Evolutionary conservation across 441 rosid genomes (phyloP).

Genomic region (Croton laevigatus): DNA sequence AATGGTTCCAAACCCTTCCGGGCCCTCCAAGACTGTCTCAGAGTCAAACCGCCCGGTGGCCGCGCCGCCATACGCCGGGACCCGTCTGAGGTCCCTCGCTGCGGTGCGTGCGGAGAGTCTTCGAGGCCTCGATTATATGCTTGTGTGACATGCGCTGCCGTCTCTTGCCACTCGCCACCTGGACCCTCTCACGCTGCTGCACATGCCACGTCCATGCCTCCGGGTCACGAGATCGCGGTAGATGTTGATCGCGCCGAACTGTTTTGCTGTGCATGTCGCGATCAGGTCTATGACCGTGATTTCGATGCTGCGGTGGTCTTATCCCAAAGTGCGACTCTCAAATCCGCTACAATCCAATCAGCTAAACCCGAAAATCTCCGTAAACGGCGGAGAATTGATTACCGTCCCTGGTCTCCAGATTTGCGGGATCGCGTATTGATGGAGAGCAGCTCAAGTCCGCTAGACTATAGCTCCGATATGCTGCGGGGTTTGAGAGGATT

Average conservation of each 20-base stretch:
- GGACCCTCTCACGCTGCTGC: constrained; percentile 45
- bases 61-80: constrained; percentile 44
- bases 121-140: constrained; percentile 48
- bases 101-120: constrained; percentile 41
- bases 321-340: constrained; percentile 29
- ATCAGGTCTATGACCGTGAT: constrained; percentile 68
- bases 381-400: constrained; percentile 53
- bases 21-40: constrained; percentile 52
- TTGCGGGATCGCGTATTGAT: constrained; percentile 33
- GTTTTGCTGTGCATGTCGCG: constrained; percentile 64
- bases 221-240: constrained; percentile 65
- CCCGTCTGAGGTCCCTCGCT: constrained; percentile 44
- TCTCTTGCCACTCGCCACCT: constrained; percentile 47
- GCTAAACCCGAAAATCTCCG: constrained; percentile 46
- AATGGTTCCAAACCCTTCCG: constrained; percentile 48
- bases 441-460: constrained; percentile 29
- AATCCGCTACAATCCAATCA: constrained; percentile 22
- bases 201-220: constrained; percentile 37
- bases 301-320: constrained; percentile 63
- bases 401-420: constrained; percentile 50
- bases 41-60: constrained; percentile 48
- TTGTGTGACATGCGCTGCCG: constrained; percentile 51
- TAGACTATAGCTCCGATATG: constrained; percentile 26
- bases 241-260: constrained; percentile 77
- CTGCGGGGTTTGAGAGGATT: constrained; percentile 62